Percentiles rank a stretch among this genome's conserved stretches.
These are phyloP conservation scores for Notholithocarpus densiflorus DNA, from an alignment of 306 rosid species.

Conservation along the genomic window DNA sequence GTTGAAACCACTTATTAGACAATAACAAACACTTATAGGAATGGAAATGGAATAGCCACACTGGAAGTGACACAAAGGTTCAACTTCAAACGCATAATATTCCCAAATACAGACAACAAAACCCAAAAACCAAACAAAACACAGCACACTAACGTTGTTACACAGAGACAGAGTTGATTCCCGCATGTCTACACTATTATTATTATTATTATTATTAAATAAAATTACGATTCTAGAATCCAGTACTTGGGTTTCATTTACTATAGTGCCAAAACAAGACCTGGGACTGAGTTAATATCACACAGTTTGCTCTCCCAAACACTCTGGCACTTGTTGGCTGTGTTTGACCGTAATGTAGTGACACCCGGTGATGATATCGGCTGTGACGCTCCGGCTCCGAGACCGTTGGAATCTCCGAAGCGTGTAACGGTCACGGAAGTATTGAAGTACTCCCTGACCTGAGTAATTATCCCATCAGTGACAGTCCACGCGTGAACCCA, in stretches of 20 bases:
- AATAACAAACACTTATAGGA: too few relatives aligned
- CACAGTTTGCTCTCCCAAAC: conserved; percentile 72
- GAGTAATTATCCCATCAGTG: conserved; percentile 47
- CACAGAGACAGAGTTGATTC: too few relatives aligned
- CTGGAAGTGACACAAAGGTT: too few relatives aligned
- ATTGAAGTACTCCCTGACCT: conserved; percentile 72
- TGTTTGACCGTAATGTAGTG: not conserved
- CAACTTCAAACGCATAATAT: too few relatives aligned
- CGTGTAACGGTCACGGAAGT: conserved; percentile 63
- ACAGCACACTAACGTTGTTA: too few relatives aligned
- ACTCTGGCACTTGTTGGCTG: conserved; percentile 33
- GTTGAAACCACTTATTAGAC: too few relatives aligned
- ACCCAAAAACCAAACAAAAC: too few relatives aligned
- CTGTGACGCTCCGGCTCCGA: conserved; percentile 22
- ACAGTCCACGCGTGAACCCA: conserved; percentile 88
- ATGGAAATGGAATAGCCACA: too few relatives aligned
- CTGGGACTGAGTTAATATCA: conserved; percentile 48
- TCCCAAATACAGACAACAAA: too few relatives aligned
- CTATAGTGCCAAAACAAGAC: conserved; percentile 60
- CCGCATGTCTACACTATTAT: too few relatives aligned
- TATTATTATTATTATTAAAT: too few relatives aligned
- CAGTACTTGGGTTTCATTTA: not conserved
- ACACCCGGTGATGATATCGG: conserved; percentile 9
- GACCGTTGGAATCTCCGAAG: too few relatives aligned
- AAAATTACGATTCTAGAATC: not conserved